Percentiles rank a stretch among this genome's conserved stretches.
Conservation (phyloP, 805 yeast species). For the Saccharomycopsis fermentans region DNA sequence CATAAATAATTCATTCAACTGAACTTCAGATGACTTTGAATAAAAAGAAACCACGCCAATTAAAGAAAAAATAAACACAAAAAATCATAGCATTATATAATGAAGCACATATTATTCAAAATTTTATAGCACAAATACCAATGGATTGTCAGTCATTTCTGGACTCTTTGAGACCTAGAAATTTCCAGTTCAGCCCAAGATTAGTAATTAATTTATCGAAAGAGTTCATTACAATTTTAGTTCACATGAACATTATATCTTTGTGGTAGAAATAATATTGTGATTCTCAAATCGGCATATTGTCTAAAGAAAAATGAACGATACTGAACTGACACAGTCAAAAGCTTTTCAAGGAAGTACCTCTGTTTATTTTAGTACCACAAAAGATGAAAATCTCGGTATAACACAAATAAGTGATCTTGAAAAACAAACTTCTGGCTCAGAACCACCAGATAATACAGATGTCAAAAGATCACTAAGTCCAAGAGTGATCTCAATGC, state of each 20-base stretch:
- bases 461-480: conserved; percentile 44
- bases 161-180: too few relatives aligned
- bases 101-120: background rate
- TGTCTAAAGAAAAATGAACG: background rate
- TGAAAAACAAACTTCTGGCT: background rate
- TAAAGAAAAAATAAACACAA: background rate
- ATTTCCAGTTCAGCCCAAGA: too few relatives aligned
- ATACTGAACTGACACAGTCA: background rate
- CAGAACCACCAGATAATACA: conserved; percentile 17
- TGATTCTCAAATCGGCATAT: background rate
- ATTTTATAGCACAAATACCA: too few relatives aligned
- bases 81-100: background rate
- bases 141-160: too few relatives aligned
- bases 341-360: background rate
- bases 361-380: background rate
- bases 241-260: too few relatives aligned
- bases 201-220: too few relatives aligned
- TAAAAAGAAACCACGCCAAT: background rate
- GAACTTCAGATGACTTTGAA: background rate
- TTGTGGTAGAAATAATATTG: too few relatives aligned
- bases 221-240: too few relatives aligned
- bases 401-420: background rate
- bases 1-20: too few relatives aligned
- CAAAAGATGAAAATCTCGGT: background rate
- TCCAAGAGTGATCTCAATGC: conserved; percentile 59